A percentile compares a stretch with the other conserved stretches of the same genome.
These are phyloP conservation scores for Sphenostylis stenocarpa DNA, from an alignment of 306 rosid species.

Conservation along the genomic window DNA sequence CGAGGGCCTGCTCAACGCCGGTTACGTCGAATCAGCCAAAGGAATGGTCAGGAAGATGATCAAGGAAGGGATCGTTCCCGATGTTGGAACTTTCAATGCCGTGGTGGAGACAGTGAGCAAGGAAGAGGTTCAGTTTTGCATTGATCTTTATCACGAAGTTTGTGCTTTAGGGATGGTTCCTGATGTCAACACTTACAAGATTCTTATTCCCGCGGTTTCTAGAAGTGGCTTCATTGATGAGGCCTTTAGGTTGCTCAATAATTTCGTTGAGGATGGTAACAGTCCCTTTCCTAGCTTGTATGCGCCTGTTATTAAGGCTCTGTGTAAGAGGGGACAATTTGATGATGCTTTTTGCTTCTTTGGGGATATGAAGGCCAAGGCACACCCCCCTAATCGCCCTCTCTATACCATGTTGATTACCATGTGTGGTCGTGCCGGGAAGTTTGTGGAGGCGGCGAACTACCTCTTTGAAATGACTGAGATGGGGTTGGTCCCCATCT, in stretches of 20 bases:
- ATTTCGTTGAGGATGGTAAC: constrained; percentile 67
- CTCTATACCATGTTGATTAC: constrained; percentile 89
- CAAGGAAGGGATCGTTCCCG: constrained; percentile 65
- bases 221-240: constrained; percentile 67
- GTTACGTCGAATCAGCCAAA: constrained; percentile 71
- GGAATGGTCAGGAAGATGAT: constrained; percentile 74
- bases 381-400: constrained; percentile 91
- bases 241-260: constrained; percentile 66
- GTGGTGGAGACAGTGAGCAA: constrained; percentile 54
- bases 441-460: constrained; percentile 77
- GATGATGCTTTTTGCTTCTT: constrained; percentile 92
- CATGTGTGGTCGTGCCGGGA: constrained; percentile 86
- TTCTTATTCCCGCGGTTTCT: constrained; percentile 64
- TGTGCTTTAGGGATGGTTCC: constrained; percentile 65
- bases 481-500: constrained; percentile 70
- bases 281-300: constrained; percentile 79
- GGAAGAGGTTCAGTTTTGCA: constrained; percentile 65
- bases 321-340: constrained; percentile 79
- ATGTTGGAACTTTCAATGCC: constrained; percentile 67
- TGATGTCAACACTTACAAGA: constrained; percentile 75
- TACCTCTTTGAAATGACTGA: constrained; percentile 84
- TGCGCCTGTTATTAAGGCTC: constrained; percentile 74
- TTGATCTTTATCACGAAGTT: constrained; percentile 56
- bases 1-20: constrained; percentile 78
- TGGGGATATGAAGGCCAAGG: constrained; percentile 83